Evolutionary conservation across 768 basidiomycete species (phyloP).

Genomic region (Kwoniella heveanensis): DNA sequence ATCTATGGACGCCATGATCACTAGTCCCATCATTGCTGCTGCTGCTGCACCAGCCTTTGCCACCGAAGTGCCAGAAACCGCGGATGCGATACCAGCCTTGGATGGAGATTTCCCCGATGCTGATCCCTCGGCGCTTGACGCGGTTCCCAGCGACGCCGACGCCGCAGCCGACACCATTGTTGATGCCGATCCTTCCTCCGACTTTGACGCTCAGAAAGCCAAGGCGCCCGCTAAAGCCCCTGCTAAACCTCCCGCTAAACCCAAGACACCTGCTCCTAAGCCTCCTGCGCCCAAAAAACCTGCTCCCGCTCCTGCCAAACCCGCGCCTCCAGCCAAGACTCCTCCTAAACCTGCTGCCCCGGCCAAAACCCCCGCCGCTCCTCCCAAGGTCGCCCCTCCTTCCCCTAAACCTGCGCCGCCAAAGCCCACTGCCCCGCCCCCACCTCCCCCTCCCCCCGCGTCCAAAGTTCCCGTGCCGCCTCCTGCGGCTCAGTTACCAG

Average conservation of each 20-base stretch:
- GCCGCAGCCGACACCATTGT: no score
- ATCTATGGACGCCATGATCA: slow-evolving; percentile 1
- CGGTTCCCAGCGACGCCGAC: neutral
- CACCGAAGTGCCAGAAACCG: neutral
- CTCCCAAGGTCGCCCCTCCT: neutral
- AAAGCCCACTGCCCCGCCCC: neutral
- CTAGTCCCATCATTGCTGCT: neutral
- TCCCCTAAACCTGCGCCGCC: neutral
- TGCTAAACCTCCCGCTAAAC: slow-evolving; percentile 3
- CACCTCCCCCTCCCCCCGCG: slow-evolving; percentile 6
- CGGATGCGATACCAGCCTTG: neutral
- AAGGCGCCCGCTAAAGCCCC: slow-evolving; percentile 6
- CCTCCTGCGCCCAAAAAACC: neutral
- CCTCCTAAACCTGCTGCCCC: slow-evolving; percentile 3
- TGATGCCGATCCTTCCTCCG: neutral
- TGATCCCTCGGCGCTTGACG: slow-evolving; percentile 1
- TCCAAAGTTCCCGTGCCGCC: slow-evolving; percentile 1
- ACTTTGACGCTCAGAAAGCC: slow-evolving; percentile 9
- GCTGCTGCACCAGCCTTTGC: slow-evolving; percentile 1
- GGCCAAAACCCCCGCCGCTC: neutral
- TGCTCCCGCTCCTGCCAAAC: slow-evolving; percentile 4
- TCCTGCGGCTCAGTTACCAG: no score
- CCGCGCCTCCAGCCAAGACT: slow-evolving; percentile 1
- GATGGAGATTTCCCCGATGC: neutral
- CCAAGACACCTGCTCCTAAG: neutral